phyloP scores from a whole-genome alignment of 306 rosid species.

The Malus sieversii region DNA sequence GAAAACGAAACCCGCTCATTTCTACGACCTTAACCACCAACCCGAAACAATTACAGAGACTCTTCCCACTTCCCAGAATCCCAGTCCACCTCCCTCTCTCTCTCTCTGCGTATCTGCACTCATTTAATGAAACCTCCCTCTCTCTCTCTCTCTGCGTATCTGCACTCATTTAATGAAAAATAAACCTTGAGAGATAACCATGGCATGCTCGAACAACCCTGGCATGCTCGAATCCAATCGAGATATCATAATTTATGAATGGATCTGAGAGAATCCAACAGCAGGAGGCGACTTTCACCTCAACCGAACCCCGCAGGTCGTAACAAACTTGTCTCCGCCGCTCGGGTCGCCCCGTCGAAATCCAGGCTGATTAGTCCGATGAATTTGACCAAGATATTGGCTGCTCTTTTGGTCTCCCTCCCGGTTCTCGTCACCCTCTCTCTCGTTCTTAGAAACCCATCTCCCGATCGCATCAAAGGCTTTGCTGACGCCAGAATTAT shows the following conservation, averaged over 20 bases:
- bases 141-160: not conserved
- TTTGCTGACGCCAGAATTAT: constrained; percentile 28
- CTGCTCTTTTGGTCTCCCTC: constrained; percentile 19
- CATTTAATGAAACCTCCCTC: not conserved
- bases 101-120: not conserved
- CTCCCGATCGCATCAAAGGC: constrained; percentile 15
- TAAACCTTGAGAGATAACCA: not conserved
- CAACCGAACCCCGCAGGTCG: not conserved
- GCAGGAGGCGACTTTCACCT: not conserved
- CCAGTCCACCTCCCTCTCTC: not conserved
- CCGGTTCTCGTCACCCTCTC: constrained; percentile 23
- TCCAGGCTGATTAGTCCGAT: constrained; percentile 2
- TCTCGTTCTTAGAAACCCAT: constrained; percentile 14
- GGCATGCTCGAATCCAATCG: not conserved
- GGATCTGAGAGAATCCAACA: constrained; percentile 9
- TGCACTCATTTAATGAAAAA: not conserved
- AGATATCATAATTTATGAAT: not conserved
- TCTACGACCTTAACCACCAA: not conserved
- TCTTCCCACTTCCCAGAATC: not conserved
- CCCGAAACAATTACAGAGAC: not conserved
- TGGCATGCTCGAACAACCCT: not conserved
- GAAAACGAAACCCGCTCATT: not conserved
- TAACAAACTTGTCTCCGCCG: not conserved
- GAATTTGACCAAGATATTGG: constrained; percentile 26
- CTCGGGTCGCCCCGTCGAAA: not conserved